These are phyloP conservation scores for Thraustochytrium striatum DNA, from an alignment of 352 stramenopile species.

Conservation along the genomic window DNA sequence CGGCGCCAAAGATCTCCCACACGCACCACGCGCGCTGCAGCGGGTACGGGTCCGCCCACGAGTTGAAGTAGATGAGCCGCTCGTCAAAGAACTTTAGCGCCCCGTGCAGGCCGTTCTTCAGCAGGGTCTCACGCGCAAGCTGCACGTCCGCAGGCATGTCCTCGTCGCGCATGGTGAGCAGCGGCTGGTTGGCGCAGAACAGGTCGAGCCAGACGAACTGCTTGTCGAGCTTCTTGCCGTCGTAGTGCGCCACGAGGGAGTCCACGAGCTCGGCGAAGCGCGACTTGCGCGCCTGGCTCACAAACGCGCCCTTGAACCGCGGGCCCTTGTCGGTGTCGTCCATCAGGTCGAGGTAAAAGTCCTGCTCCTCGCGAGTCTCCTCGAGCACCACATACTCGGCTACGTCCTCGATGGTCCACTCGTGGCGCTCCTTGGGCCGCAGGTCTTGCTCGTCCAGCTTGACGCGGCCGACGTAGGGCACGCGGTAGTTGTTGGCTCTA, in stretches of 20 bases:
- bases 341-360: neutral
- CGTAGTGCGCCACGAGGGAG: constrained; percentile 6
- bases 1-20: constrained; percentile 35
- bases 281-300: constrained; percentile 19
- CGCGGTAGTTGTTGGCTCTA: neutral
- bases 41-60: neutral
- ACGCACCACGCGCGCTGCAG: constrained; percentile 43
- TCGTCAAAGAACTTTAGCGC: neutral
- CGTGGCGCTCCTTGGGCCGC: constrained; percentile 2
- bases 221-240: neutral
- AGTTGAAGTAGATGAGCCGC: constrained; percentile 21
- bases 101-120: neutral
- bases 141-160: neutral
- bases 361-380: neutral
- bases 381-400: constrained; percentile 19
- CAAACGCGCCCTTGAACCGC: constrained; percentile 20
- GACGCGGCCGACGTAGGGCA: neutral
- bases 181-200: constrained; percentile 36
- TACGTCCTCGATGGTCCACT: constrained; percentile 41
- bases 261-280: constrained; percentile 16
- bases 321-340: neutral
- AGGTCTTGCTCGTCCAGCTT: neutral
- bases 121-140: neutral
- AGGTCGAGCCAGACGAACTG: constrained; percentile 38
- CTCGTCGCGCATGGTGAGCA: neutral